Percentiles rank a stretch among this genome's conserved stretches.
phyloP scores from a whole-genome alignment of 345 rosid species.

The Populus alba region DNA sequence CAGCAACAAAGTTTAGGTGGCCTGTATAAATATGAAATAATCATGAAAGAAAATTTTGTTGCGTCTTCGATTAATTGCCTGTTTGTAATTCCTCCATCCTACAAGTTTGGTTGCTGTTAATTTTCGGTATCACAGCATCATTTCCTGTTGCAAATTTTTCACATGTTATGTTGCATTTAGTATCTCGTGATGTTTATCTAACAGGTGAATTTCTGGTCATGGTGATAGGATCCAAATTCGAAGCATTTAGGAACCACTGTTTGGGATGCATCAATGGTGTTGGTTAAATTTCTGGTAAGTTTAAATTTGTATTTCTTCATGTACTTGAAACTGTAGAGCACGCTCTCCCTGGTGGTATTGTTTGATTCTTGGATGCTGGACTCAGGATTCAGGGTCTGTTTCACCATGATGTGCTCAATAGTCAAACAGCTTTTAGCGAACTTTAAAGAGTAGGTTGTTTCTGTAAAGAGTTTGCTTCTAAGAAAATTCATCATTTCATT shows the following conservation, averaged over 20 bases:
- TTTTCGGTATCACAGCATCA: neutral
- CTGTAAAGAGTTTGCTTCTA: too few relatives aligned
- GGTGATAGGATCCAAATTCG: conserved; percentile 87
- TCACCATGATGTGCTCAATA: too few relatives aligned
- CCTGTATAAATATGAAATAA: neutral
- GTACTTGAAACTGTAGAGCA: neutral
- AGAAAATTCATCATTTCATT: too few relatives aligned
- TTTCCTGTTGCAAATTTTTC: neutral
- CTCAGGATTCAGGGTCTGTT: neutral
- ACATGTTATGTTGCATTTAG: neutral
- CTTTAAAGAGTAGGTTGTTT: too few relatives aligned
- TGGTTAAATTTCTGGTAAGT: conserved; percentile 76
- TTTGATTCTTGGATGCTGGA: neutral
- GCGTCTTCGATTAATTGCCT: neutral
- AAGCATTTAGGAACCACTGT: conserved; percentile 94
- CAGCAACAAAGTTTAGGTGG: too few relatives aligned
- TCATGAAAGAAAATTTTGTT: too few relatives aligned
- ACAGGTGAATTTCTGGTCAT: conserved; percentile 7
- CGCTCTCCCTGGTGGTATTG: neutral
- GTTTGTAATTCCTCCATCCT: neutral
- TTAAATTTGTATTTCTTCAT: neutral
- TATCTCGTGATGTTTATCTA: conserved; percentile 3
- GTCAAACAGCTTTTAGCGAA: too few relatives aligned
- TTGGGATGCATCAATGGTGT: conserved; percentile 96
- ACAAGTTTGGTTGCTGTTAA: neutral